Base-by-base conservation (phyloP, 2,329 filamentous ascomycete genomes). In the Cordyceps javanica region DNA sequence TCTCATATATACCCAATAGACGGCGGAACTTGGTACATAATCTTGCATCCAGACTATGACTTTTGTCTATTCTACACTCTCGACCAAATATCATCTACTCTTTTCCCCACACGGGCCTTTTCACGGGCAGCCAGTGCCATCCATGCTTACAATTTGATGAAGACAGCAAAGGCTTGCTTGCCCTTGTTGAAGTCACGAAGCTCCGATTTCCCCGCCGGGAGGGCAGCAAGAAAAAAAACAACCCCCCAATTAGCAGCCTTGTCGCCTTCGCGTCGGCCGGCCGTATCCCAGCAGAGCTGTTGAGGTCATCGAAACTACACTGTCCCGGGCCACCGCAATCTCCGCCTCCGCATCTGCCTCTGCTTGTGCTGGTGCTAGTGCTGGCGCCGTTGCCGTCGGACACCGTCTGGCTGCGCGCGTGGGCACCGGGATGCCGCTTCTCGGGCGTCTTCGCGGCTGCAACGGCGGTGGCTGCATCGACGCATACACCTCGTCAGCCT, bases 1-100 rank as follows among this genome's bases (percentile, higher is more conserved):
- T 54, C 51, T 45, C n/a, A 19, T 54, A 42, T 54, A 54, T 54
- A 54, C 39, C 51, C 51, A 54, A 45, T 52, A 42, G 50, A 52
- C 26, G 36, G 11, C 34, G n/a, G 25, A 52, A 42, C 11, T 4
- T n/a, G 13, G n/a, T 28, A 19, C 25, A 19, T 1, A 23, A 16
- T 11, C 3, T 26, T 28, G 14, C 25, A 28, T 5, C 25, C 4
- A 14, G 13, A 19, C 16, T 28, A 30, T 30, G 16, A 1, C 42
- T n/a, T 45, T n/a, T 19, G 3, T 46, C 2, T 13, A 28, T 6
- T 32, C 11, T 32, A 16, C 25, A 28, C 5, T 30, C 16, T 26
- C 30, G 44, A 30, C 42, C 11, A 3, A 19, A 9, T 1, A n/a
- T 19, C 19, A 19, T 23, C 19, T n/a, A n/a, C n/a, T 21, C 9